These are phyloP conservation scores for Ogataea populi-albae DNA, from an alignment of 805 yeast species.

Conservation along the genomic window DNA sequence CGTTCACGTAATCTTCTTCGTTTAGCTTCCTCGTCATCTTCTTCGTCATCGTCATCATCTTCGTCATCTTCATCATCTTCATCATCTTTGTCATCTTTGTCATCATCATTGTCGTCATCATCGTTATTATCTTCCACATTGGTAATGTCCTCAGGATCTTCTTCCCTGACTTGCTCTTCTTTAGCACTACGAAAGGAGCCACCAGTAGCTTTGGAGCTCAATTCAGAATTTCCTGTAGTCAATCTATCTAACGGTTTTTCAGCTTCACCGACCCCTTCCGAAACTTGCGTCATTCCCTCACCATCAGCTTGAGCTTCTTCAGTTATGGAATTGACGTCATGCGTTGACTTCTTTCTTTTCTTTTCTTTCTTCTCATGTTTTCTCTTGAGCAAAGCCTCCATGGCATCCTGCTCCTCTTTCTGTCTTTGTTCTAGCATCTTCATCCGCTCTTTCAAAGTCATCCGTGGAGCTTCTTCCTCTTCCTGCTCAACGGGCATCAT, in stretches of 20 bases:
- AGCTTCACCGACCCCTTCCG: background rate
- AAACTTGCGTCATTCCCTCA: background rate
- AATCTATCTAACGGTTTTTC: background rate
- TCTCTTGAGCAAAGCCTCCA: constrained; percentile 57
- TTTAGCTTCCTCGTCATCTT: constrained; percentile 73
- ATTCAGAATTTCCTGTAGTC: constrained; percentile 1
- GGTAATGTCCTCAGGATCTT: constrained; percentile 24
- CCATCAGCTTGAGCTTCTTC: constrained; percentile 1
- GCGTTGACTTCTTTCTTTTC: constrained; percentile 8
- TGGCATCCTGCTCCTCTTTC: constrained; percentile 66
- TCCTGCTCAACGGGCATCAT: constrained; percentile 30
- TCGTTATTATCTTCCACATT: constrained; percentile 29
- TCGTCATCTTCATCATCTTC: constrained; percentile 49
- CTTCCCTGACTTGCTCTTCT: constrained; percentile 22
- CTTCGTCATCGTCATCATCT: constrained; percentile 54
- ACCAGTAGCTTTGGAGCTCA: background rate
- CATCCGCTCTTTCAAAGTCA: constrained; percentile 84
- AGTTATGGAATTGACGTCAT: constrained; percentile 2
- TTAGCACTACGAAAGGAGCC: constrained; percentile 15
- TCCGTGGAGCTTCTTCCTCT: constrained; percentile 63
- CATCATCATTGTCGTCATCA: constrained; percentile 30
- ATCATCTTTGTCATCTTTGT: constrained; percentile 33
- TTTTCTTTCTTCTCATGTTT: constrained; percentile 47
- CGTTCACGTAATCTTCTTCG: constrained; percentile 80
- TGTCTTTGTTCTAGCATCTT: constrained; percentile 79